phyloP scores from a whole-genome alignment of 345 rosid species.

The Eucalyptus curtisii region DNA sequence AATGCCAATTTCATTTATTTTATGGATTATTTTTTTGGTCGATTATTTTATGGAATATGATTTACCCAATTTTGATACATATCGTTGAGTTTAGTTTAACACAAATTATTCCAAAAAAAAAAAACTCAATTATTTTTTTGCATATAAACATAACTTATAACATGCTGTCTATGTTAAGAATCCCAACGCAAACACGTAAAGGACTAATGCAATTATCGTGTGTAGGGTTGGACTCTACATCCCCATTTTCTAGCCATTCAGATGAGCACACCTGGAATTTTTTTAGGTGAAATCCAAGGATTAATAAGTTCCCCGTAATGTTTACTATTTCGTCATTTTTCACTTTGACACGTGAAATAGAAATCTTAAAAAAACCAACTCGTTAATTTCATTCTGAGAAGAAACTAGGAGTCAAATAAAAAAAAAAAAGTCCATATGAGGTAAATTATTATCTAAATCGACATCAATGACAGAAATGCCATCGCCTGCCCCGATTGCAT shows the following conservation, averaged over 20 bases:
- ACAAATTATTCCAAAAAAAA: background rate
- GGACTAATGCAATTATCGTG: background rate
- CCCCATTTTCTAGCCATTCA: background rate
- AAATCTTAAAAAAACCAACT: too few relatives aligned
- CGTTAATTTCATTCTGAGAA: too few relatives aligned
- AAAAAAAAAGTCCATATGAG: background rate
- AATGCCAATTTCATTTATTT: background rate
- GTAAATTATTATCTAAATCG: too few relatives aligned
- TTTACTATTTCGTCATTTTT: background rate
- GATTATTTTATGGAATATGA: background rate
- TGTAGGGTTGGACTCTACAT: background rate
- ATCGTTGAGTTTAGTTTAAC: background rate
- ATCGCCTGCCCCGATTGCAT: too few relatives aligned
- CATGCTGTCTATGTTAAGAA: too few relatives aligned
- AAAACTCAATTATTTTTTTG: background rate
- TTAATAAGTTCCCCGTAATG: background rate
- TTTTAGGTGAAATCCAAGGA: background rate
- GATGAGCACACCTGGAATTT: background rate
- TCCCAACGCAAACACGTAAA: too few relatives aligned
- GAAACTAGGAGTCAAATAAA: too few relatives aligned
- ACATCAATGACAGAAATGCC: too few relatives aligned
- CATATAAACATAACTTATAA: background rate
- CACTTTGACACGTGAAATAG: background rate
- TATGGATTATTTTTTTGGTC: too few relatives aligned
- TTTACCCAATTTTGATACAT: background rate